A percentile compares a stretch with the other conserved stretches of the same genome.
phyloP scores from a whole-genome alignment of 306 rosid genomes.

The Cicer yamashitae region DNA sequence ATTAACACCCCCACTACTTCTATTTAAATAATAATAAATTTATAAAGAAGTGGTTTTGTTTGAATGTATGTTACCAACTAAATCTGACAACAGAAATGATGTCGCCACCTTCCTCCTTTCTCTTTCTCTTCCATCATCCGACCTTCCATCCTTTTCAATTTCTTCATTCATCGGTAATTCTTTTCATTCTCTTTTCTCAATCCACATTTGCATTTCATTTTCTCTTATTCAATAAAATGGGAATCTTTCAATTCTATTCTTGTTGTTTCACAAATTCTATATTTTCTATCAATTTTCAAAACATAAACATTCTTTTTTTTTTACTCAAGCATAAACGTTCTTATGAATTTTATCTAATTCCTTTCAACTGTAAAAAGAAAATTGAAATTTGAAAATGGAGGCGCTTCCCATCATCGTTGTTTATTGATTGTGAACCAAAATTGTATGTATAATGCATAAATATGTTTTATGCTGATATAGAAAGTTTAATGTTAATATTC shows the following conservation, averaged over 20 bases:
- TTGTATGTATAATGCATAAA: background rate
- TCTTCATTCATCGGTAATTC: conserved; percentile 34
- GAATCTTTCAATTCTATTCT: background rate
- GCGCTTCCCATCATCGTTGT: background rate
- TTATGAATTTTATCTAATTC: background rate
- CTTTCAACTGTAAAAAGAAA: background rate
- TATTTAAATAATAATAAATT: no score
- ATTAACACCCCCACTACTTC: no score
- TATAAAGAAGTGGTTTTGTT: background rate
- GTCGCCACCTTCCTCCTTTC: conserved; percentile 18
- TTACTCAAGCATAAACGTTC: no score
- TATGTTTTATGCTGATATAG: background rate
- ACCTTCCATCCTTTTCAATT: conserved; percentile 30
- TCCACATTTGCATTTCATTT: background rate
- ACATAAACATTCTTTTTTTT: background rate
- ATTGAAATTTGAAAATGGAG: background rate
- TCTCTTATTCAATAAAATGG: background rate
- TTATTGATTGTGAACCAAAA: background rate
- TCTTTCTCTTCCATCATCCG: background rate
- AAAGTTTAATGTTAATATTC: background rate
- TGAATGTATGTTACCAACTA: conserved; percentile 5
- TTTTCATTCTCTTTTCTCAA: conserved; percentile 1
- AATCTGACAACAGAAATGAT: conserved; percentile 5
- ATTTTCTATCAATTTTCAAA: conserved; percentile 11
- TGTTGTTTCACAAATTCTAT: background rate